Evolutionary conservation across 2,329 filamentous ascomycete genomes (phyloP).

Genomic region (Colletotrichum falcatum): DNA sequence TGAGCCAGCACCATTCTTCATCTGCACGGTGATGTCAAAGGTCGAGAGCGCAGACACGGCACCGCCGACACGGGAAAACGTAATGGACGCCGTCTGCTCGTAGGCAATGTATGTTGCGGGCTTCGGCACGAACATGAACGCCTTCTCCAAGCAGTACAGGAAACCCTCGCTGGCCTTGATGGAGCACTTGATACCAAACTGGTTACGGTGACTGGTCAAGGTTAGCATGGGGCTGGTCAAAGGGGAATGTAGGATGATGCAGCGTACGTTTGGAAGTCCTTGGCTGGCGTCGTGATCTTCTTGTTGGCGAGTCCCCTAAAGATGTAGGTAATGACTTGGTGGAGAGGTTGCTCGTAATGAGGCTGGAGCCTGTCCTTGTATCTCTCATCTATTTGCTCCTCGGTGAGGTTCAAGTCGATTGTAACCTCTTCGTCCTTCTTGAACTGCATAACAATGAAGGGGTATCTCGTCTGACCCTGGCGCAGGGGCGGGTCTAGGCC

Average conservation of each 20-base stretch:
- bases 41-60: constrained; percentile 94
- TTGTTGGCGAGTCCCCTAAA: constrained; percentile 95
- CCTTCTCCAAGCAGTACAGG: constrained; percentile 96
- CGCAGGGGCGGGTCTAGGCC: constrained; percentile 94
- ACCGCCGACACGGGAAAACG: constrained; percentile 94
- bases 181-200: constrained; percentile 98
- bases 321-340: constrained; percentile 93
- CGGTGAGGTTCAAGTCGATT: constrained; percentile 95
- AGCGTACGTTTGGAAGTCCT: constrained; percentile 84
- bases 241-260: neutral
- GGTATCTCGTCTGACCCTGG: constrained; percentile 97
- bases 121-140: constrained; percentile 99
- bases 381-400: constrained; percentile 83
- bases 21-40: constrained; percentile 93
- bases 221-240: constrained; percentile 44
- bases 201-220: constrained; percentile 78
- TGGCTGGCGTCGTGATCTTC: constrained; percentile 92
- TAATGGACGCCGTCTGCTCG: constrained; percentile 91
- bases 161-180: constrained; percentile 99
- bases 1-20: constrained; percentile 88
- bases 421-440: constrained; percentile 98
- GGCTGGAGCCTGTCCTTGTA: constrained; percentile 91
- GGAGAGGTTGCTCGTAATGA: constrained; percentile 93
- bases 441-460: constrained; percentile 99
- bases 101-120: constrained; percentile 97